Evolutionary conservation across 2,329 filamentous ascomycete genomes (phyloP), one percentile per base, ranked within the genome.

Genomic region (Helotiales sp.): DNA sequence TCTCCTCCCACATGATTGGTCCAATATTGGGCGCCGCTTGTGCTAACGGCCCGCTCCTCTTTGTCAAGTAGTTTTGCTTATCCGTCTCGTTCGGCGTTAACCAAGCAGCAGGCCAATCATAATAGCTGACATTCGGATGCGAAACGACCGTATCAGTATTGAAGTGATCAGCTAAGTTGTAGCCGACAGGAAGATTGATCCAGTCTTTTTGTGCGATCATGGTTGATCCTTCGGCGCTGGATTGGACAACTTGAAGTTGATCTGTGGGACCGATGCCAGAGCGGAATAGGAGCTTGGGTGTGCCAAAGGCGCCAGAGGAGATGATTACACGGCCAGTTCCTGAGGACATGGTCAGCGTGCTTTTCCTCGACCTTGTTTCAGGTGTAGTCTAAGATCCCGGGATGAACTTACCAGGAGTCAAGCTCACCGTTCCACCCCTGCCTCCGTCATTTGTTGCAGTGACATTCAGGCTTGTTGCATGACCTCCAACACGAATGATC

Each of bases 231-330:
- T 85, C 82, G 1, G 70, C 70, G 29, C 69, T 82, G 13, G 13
- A n/a, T 48, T 79, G 72, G 31, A 85, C 81, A 12, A 83, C 69
- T 19, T 76, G 69, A 22, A 86, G 76, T 67, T 69, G 64, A 58
- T 73, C 72, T 10, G 54, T 56, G n/a, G 68, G 68, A n/a, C 88
- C 62, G 89, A 90, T 63, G 19, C 88, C 85, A 74, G 83, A 87
- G 66, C 86, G 80, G 72, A 89, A 78, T 2, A 91, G 79, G 47
- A 91, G 75, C 31, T 66, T 67, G 12, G 63, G 54, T 70, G 85
- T 85, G 15, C 86, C 86, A 61, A 91, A 89, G 1, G 87, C 76
- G 47, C 88, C 88, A 1, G 86, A 83, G n/a, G 87, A 82, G 27
- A 90, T 74, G 63, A 91, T 81, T 44, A 91, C 86, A 51, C 86